These are phyloP conservation scores for Knufia petricola DNA, from an alignment of 2,329 filamentous ascomycete genomes.

Conservation along the genomic window DNA sequence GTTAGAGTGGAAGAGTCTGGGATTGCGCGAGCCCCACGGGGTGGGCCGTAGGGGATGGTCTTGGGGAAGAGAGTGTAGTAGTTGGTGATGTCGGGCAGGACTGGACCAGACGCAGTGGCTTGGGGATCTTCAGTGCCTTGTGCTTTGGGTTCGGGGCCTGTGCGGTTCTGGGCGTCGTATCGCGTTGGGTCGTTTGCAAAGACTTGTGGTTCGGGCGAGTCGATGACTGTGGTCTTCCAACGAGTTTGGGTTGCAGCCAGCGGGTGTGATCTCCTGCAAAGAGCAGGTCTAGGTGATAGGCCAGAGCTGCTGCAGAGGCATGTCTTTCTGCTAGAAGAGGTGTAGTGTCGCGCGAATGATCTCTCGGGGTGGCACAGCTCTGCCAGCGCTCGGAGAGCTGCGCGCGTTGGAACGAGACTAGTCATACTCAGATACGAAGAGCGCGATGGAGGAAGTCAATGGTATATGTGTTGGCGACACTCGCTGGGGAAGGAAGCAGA, in stretches of 20 bases:
- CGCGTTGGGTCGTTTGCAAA: slow-evolving; percentile 4
- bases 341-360: neutral
- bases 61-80: slow-evolving; percentile 84
- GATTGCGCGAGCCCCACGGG: slow-evolving; percentile 4
- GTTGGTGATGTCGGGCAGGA: slow-evolving; percentile 8
- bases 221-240: neutral
- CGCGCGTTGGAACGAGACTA: neutral
- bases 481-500: no score
- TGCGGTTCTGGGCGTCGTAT: slow-evolving; percentile 1
- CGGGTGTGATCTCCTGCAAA: neutral
- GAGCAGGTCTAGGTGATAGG: neutral
- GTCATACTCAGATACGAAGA: neutral
- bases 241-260: neutral
- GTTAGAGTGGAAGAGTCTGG: slow-evolving; percentile 49
- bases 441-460: no score
- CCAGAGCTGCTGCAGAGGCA: neutral
- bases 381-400: slow-evolving; percentile 4
- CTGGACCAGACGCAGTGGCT: neutral
- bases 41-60: slow-evolving; percentile 33
- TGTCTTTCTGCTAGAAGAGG: no score
- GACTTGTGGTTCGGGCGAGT: neutral
- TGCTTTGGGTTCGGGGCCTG: neutral
- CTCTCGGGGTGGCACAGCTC: neutral
- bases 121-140: slow-evolving; percentile 7
- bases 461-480: no score